Evolutionary conservation across 371 early-diverging fungal species (phyloP).

Genomic region (Sporodiniella umbellata): DNA sequence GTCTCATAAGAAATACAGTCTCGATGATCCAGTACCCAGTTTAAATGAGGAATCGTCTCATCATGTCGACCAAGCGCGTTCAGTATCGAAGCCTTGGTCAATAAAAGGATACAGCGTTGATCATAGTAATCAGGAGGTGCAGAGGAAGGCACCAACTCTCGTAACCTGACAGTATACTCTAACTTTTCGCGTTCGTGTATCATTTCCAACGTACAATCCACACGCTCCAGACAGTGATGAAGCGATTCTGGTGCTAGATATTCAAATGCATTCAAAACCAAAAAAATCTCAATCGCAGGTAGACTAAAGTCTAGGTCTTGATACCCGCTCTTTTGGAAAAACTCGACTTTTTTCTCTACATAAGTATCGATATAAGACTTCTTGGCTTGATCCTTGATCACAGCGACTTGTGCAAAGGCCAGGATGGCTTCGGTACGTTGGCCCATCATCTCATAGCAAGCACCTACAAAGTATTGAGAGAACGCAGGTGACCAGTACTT

Average conservation of each 20-base stretch:
- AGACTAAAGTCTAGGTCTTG: constrained; percentile 55
- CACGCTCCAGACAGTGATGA: constrained; percentile 33
- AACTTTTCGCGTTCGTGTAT: constrained; percentile 48
- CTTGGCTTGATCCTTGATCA: constrained; percentile 35
- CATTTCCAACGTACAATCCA: constrained; percentile 40
- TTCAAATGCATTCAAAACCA: constrained; percentile 58
- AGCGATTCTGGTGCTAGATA: constrained; percentile 49
- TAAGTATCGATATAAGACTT: constrained; percentile 57
- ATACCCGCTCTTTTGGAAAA: constrained; percentile 53
- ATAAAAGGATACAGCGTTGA: constrained; percentile 36
- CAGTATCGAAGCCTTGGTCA: constrained; percentile 40
- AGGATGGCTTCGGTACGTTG: constrained; percentile 48
- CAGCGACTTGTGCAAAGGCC: constrained; percentile 43
- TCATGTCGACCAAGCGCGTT: constrained; percentile 38
- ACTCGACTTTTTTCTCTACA: constrained; percentile 49
- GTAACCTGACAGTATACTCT: constrained; percentile 39
- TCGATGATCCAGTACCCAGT: constrained; percentile 60
- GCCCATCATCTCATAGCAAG: constrained; percentile 52
- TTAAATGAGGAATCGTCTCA: constrained; percentile 47
- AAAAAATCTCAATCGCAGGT: constrained; percentile 55
- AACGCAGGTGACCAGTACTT: constrained; percentile 64
- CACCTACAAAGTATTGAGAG: constrained; percentile 58
- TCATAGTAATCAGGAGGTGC: constrained; percentile 49
- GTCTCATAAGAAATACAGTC: constrained; percentile 46
- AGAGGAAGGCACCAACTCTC: constrained; percentile 38